Base-by-base conservation (phyloP, 345 rosid species). In the Trapa incisa region DNA sequence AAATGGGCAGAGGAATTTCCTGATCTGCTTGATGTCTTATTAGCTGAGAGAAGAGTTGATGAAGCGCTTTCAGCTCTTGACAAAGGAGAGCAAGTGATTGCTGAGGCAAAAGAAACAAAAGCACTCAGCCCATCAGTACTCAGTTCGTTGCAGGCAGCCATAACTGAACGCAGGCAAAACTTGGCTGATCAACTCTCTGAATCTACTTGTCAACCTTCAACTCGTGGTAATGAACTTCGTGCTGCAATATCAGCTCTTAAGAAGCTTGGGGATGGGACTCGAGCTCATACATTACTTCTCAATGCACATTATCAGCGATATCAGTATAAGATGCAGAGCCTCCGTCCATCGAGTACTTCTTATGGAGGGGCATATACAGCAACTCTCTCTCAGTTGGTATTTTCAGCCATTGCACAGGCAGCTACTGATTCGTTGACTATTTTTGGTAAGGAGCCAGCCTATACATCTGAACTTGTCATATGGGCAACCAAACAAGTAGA, bases 331-430 rank as follows among this genome's bases (percentile, higher is more conserved):
- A 91, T 87, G 97, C 99, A 85, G 77, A 89, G 85, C 80, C 92
- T 95, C 69, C 90, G 90, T 64, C 99, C 99, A 14, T 95, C 98
- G 39, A 89, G 89, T 83, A 86, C 96, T 71, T 95, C 97, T 41
- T 88, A 86, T 73, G 99, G 99, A 70, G 99, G 99, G 74, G 99
- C 99, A 41, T 95, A 95, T 76, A 95, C 98, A 72, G 99, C 99
- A 74, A 96, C 98, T 33, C 92, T 95, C 38, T 87, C 99, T 36
- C 99, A 95, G 84, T 80, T 95, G 75, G 96, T 91, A 22, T 95
- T 95, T 71, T 95, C 99, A 67, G 92, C 99, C 70, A 85, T 95
- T 74, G 83, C 96, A 73, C 99, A 91, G 80, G 97, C 98, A 50
- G 96, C 99, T 60, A 83, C 76, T 75, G 98, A 91, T 80, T 95